These are phyloP conservation scores for Claviceps sp. DNA, from an alignment of 2,329 filamentous ascomycete species.

Conservation along the genomic window DNA sequence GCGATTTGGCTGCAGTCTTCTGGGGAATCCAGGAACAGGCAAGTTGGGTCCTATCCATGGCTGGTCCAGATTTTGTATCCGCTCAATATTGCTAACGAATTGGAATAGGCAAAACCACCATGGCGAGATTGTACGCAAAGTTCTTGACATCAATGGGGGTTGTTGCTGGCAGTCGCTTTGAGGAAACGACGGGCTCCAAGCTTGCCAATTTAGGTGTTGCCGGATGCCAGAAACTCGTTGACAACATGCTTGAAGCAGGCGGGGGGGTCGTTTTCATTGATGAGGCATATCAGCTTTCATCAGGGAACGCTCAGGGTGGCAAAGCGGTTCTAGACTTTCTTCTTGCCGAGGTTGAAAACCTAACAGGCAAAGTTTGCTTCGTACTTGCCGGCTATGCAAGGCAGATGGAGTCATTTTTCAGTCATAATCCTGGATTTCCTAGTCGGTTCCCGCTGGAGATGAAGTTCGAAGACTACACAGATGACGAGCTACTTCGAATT, in stretches of 20 bases:
- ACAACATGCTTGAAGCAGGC: conserved; percentile 36
- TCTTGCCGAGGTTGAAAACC: conserved; percentile 59
- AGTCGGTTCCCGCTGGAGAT: conserved; percentile 56
- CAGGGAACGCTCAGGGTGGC: conserved; percentile 43
- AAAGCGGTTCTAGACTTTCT: conserved; percentile 55
- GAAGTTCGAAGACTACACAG: conserved; percentile 55
- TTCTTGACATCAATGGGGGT: conserved; percentile 50
- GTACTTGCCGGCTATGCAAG: conserved; percentile 61
- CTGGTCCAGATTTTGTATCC: not conserved
- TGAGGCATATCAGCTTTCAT: conserved; percentile 62
- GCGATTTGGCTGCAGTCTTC: conserved; percentile 46
- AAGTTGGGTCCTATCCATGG: conserved; percentile 8
- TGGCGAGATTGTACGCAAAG: conserved; percentile 55
- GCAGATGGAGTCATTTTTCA: conserved; percentile 65
- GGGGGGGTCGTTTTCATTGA: conserved; percentile 68
- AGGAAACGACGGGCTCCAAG: conserved; percentile 55
- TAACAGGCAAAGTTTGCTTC: conserved; percentile 55
- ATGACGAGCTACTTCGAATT: conserved; percentile 51
- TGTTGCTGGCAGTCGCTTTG: conserved; percentile 45
- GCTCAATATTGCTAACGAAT: not conserved
- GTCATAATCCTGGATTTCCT: conserved; percentile 57
- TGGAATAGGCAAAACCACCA: conserved; percentile 50
- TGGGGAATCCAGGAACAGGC: conserved; percentile 69
- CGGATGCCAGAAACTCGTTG: conserved; percentile 38
- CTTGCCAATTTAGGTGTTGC: conserved; percentile 49